These are phyloP conservation scores for Colletotrichum sp. DNA, from an alignment of 2,329 filamentous ascomycete genomes.

Conservation along the genomic window DNA sequence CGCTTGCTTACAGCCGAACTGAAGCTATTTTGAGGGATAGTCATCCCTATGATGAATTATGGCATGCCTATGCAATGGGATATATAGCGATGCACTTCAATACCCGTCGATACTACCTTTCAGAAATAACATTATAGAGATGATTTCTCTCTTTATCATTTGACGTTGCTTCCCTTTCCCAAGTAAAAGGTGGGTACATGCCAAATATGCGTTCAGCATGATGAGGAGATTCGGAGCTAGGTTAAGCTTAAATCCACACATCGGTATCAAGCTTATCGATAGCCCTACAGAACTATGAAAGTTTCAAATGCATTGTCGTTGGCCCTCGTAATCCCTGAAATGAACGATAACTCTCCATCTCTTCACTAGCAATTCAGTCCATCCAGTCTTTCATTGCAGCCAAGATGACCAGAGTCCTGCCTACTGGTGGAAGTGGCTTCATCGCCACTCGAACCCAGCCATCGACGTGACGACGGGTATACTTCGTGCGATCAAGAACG, in stretches of 20 bases:
- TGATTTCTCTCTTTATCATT: background rate
- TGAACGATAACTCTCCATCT: fast-evolving
- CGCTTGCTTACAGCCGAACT: slow-evolving; percentile 22
- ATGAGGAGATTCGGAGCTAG: background rate
- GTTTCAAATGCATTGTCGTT: background rate
- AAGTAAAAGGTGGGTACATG: background rate
- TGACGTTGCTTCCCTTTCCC: background rate
- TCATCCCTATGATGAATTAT: slow-evolving; percentile 24
- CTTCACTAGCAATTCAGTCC: too few relatives aligned
- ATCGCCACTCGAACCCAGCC: slow-evolving; percentile 45
- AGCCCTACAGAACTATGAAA: background rate
- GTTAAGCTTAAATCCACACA: background rate
- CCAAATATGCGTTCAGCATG: background rate
- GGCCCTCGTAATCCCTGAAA: background rate
- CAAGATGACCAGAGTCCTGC: background rate
- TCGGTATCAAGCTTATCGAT: background rate
- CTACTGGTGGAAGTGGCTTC: background rate
- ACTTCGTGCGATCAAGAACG: slow-evolving; percentile 67
- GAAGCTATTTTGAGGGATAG: slow-evolving; percentile 21
- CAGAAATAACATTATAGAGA: slow-evolving; percentile 7
- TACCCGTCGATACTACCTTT: slow-evolving; percentile 15
- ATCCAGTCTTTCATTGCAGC: background rate
- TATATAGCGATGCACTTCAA: slow-evolving; percentile 26
- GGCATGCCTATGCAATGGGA: slow-evolving; percentile 29
- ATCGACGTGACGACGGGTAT: slow-evolving; percentile 58